phyloP scores from a whole-genome alignment of 2,329 filamentous ascomycete species.

The Calonectria henricotiae region DNA sequence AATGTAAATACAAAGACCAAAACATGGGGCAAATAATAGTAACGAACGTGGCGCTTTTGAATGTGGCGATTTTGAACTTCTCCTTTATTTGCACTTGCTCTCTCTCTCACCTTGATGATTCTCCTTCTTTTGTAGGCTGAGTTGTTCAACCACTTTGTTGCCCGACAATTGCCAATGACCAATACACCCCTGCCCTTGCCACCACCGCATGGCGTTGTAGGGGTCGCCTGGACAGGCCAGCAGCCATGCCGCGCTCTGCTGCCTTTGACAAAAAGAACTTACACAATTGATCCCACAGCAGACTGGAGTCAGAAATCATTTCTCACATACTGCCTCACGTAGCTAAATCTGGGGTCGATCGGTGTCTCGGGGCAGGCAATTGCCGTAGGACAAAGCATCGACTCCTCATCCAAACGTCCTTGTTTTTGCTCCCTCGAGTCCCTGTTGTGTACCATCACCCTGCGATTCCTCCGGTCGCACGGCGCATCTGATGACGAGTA shows the following conservation, averaged over 20 bases:
- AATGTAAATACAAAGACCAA: neutral
- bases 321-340: conserved; percentile 12
- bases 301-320: conserved; percentile 2
- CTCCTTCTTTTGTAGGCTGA: neutral
- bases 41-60: neutral
- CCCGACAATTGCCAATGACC: conserved; percentile 2
- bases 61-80: neutral
- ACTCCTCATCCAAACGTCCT: neutral
- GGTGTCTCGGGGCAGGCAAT: conserved; percentile 12
- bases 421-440: conserved; percentile 8
- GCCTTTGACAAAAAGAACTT: conserved; percentile 25
- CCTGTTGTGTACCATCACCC: neutral
- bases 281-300: conserved; percentile 17
- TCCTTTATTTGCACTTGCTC: neutral
- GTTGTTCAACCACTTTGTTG: conserved; percentile 1
- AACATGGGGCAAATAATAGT: neutral
- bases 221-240: conserved; percentile 14
- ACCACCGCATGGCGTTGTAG: neutral
- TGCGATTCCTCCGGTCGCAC: conserved; percentile 4
- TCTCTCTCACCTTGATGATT: neutral
- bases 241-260: conserved; percentile 25
- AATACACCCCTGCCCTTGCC: neutral
- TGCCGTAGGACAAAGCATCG: conserved; percentile 10
- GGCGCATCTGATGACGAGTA: conserved; percentile 6
- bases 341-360: conserved; percentile 21